Conservation (phyloP, 2,329 filamentous ascomycete genomes). For the Stagonosporopsis rhizophila region DNA sequence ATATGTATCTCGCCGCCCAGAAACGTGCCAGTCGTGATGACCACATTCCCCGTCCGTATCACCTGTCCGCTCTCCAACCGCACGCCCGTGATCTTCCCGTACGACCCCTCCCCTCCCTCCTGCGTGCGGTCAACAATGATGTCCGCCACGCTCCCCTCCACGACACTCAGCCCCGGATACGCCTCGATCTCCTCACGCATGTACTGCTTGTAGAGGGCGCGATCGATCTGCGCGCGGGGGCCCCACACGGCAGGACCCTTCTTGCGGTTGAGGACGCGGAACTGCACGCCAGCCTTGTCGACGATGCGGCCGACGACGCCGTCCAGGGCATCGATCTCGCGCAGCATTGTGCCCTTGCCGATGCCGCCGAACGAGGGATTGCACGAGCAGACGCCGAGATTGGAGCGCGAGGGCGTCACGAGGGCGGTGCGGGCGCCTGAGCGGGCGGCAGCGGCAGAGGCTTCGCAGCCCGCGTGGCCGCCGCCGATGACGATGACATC, state of each 20-base stretch:
- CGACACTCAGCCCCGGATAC: slow-evolving; percentile 80
- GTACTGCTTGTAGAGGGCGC: slow-evolving; percentile 83
- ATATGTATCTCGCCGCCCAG: slow-evolving; percentile 96
- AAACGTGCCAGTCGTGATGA: slow-evolving; percentile 97
- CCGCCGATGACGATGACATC: slow-evolving; percentile 97
- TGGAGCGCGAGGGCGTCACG: slow-evolving; percentile 85
- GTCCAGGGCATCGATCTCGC: slow-evolving; percentile 94
- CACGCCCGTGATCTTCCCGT: slow-evolving; percentile 82
- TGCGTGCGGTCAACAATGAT: slow-evolving; percentile 74
- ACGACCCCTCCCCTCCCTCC: slow-evolving; percentile 56
- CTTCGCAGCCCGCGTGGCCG: slow-evolving; percentile 94
- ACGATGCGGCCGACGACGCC: slow-evolving; percentile 87
- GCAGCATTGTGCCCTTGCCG: slow-evolving; percentile 94
- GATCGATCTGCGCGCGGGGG: slow-evolving; percentile 93
- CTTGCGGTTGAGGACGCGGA: slow-evolving; percentile 82
- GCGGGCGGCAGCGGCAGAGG: slow-evolving; percentile 87
- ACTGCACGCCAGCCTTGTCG: slow-evolving; percentile 94
- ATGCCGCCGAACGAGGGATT: slow-evolving; percentile 99
- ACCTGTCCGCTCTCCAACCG: slow-evolving; percentile 86
- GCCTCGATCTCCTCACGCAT: slow-evolving; percentile 85
- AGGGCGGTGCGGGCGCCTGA: slow-evolving; percentile 88
- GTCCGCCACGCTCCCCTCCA: slow-evolving; percentile 89
- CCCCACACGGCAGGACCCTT: slow-evolving; percentile 98
- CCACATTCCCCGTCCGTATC: slow-evolving; percentile 78
- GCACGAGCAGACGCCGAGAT: slow-evolving; percentile 93